Evolutionary conservation across 345 rosid species (phyloP).

Genomic region (Linum usitatissimum): DNA sequence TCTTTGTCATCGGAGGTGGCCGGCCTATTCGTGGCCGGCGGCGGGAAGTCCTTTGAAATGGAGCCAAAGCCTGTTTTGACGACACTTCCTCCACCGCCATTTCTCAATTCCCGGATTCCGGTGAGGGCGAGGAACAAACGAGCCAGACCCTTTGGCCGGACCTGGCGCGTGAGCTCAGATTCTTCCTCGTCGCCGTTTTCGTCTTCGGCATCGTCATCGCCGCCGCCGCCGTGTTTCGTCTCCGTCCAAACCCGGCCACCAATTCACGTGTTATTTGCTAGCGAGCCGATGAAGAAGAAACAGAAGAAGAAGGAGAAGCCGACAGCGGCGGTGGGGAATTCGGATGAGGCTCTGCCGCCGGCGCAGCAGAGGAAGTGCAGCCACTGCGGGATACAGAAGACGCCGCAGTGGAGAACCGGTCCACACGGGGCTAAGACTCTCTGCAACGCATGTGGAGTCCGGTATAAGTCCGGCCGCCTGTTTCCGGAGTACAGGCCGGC

Average conservation of each 20-base stretch:
- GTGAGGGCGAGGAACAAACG: conserved; percentile 41
- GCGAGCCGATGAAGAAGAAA: conserved; percentile 25
- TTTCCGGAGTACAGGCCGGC: conserved; percentile 56
- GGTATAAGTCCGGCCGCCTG: conserved; percentile 52
- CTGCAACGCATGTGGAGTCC: conserved; percentile 55
- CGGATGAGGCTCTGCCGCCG: conserved; percentile 10
- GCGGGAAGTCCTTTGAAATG: conserved; percentile 12
- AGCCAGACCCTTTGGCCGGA: conserved; percentile 12
- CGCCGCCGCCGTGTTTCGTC: conserved; percentile 6
- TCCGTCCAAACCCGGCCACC: neutral
- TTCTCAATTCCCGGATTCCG: conserved; percentile 23
- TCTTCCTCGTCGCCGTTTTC: conserved; percentile 21
- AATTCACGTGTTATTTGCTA: neutral
- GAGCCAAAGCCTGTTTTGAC: conserved; percentile 5
- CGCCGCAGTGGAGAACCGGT: conserved; percentile 61
- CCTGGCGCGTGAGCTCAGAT: conserved; percentile 26
- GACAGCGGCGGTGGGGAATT: conserved; percentile 14
- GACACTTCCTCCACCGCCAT: conserved; percentile 8
- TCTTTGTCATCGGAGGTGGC: conserved; percentile 19
- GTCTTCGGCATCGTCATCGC: conserved; percentile 12
- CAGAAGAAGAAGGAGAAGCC: conserved; percentile 28
- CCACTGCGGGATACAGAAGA: conserved; percentile 46
- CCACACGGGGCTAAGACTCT: conserved; percentile 48
- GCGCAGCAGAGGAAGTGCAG: conserved; percentile 34
- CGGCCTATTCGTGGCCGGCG: conserved; percentile 7